Base-by-base conservation (phyloP, 164 flowering plant genomes). In the Pachysandra terminalis region DNA sequence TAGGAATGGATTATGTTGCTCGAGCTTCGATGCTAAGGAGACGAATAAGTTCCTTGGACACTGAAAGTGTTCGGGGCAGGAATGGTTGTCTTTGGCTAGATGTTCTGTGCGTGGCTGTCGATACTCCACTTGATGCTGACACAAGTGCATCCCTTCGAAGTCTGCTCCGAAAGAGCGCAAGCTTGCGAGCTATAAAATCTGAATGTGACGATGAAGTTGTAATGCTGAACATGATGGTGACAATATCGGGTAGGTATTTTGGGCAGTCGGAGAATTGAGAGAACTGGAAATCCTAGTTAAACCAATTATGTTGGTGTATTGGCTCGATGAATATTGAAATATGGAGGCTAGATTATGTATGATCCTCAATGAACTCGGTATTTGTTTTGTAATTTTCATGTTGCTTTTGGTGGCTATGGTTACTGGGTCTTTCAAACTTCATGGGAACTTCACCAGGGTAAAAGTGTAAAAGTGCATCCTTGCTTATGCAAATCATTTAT, bases 141-240 rank as follows among this genome's bases (percentile, higher is more conserved):
- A 86, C 84, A 19, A 59, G 80, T 73, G 93, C 97, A 23, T 73
- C 89, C 48, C 74, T 95, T 9, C 78, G 98, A 12, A 70, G 83
- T 65, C 75, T 95, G 73, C 91, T 95, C 5, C 77, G 99, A 7
- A 90, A 87, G 65, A 88, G 97, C 71, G 87, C 98, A 26, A 78
- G 77, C 75, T 68, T 92, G 72, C 79, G 90, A 8, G 86, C 98
- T 25, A 77, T 23, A 63, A 90, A 87, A 75, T 61, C 74, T 0
- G 91, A 80, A 56, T 26, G 73, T 15, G 96, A 90, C 56, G 96
- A 93, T 21, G 96, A 89, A 71, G 88, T 85, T 48, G 73, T 84
- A 35, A 88, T 90, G 92, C 78, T 91, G 55, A 93, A 91, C 73
- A 87, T 93, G 40, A 64, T 93, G 60, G 84, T 76, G 21, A 86